Conservation (phyloP, 2,329 filamentous ascomycete genomes). For the Fusarium protoensiforme region DNA sequence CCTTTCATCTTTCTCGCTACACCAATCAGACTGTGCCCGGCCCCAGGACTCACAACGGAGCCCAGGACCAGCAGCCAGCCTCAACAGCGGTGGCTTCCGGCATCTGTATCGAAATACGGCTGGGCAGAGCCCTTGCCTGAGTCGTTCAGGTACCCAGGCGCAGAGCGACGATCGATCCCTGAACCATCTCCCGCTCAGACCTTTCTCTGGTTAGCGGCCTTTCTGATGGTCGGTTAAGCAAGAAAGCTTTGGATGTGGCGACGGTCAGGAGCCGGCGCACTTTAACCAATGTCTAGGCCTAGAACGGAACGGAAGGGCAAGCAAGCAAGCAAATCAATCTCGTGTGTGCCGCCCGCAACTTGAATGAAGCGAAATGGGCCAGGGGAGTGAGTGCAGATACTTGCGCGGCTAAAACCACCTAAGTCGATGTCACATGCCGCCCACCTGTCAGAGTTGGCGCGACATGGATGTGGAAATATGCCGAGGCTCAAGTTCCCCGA, state of each 20-base stretch:
- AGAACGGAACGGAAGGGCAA: background rate
- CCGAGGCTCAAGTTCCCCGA: slow-evolving; percentile 5
- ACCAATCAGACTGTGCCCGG: background rate
- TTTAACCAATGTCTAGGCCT: slow-evolving; percentile 15
- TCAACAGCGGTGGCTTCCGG: background rate
- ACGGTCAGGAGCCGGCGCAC: slow-evolving; percentile 3
- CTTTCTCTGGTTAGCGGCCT: slow-evolving; percentile 16
- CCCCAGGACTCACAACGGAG: background rate
- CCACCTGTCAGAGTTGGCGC: slow-evolving; percentile 4
- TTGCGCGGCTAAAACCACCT: slow-evolving; percentile 20
- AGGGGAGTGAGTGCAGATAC: slow-evolving; percentile 4
- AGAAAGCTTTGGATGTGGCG: slow-evolving; percentile 19
- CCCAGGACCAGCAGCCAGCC: background rate
- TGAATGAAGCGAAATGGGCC: slow-evolving; percentile 16
- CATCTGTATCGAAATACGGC: background rate
- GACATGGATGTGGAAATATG: slow-evolving; percentile 21
- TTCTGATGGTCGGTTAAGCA: slow-evolving; percentile 20
- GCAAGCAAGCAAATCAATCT: slow-evolving; percentile 3
- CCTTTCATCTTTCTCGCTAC: background rate
- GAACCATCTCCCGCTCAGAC: slow-evolving; percentile 14
- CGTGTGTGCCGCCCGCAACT: background rate
- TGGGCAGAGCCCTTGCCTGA: background rate
- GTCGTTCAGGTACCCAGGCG: background rate
- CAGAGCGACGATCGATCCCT: slow-evolving; percentile 20
- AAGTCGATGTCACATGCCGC: slow-evolving; percentile 33